Conservation (phyloP, 345 rosid genomes). For the Eucalyptus sp. region DNA sequence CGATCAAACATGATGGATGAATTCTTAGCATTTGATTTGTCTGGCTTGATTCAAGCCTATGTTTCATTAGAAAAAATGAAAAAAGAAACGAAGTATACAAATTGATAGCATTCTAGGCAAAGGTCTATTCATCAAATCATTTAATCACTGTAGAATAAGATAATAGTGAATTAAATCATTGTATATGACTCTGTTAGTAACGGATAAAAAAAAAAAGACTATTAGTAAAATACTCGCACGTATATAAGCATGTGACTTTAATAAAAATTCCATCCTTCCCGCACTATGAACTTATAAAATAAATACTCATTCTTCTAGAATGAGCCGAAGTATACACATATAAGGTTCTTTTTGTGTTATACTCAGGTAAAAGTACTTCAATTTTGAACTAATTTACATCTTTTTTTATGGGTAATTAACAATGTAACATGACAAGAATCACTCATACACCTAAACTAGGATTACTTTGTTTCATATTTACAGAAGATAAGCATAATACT, state of each 20-base stretch:
- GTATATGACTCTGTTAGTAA: not conserved
- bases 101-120: not conserved
- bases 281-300: not conserved
- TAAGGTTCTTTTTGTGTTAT: not conserved
- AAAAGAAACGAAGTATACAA: rapidly evolving
- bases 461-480: not conserved
- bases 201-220: not conserved
- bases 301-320: not conserved
- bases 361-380: not conserved
- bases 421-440: not conserved
- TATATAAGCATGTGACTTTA: not conserved
- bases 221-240: not conserved
- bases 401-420: not conserved
- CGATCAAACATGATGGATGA: not conserved
- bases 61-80: not conserved
- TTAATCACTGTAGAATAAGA: not conserved
- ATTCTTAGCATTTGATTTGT: not conserved
- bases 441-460: not conserved
- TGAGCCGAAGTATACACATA: not conserved
- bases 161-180: not conserved
- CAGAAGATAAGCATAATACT: not conserved
- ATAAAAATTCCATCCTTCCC: not conserved
- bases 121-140: not conserved
- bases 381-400: not conserved
- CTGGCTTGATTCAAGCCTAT: not conserved